Percentiles rank a stretch among this genome's conserved stretches.
Conservation (phyloP, 1,139 yeast species). For the Debaryomyces psychrophilus region DNA sequence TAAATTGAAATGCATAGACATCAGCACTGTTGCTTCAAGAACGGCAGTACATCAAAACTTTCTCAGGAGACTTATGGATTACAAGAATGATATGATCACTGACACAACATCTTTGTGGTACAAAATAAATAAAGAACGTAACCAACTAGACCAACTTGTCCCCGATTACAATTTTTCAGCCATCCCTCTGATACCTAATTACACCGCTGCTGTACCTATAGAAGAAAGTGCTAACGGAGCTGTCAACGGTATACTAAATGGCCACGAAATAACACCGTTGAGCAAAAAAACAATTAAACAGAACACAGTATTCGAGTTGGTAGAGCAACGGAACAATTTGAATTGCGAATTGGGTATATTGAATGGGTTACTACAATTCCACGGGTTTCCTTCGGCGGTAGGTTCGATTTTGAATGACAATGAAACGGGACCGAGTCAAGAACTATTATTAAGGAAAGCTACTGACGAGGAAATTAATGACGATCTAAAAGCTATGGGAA, state of each 20-base stretch:
- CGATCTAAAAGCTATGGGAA: constrained; percentile 59
- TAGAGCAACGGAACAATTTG: constrained; percentile 55
- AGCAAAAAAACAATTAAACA: constrained; percentile 43
- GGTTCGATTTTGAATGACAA: constrained; percentile 32
- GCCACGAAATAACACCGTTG: constrained; percentile 22
- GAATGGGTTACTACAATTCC: constrained; percentile 57
- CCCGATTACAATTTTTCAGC: constrained; percentile 46
- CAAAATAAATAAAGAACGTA: constrained; percentile 84
- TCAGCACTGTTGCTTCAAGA: constrained; percentile 78
- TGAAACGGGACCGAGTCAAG: constrained; percentile 26
- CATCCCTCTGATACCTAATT: constrained; percentile 33
- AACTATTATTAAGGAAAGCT: constrained; percentile 51
- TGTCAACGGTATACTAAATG: constrained; percentile 7
- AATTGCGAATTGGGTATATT: constrained; percentile 61
- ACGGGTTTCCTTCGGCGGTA: constrained; percentile 74
- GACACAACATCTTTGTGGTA: constrained; percentile 90
- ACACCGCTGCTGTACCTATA: constrained; percentile 22
- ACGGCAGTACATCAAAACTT: constrained; percentile 86
- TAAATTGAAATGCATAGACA: constrained; percentile 73
- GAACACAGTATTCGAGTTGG: constrained; percentile 46
- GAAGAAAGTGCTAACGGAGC: constrained; percentile 12
- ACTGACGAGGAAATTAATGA: constrained; percentile 63
- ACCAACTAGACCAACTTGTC: constrained; percentile 76
- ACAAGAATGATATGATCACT: constrained; percentile 65
- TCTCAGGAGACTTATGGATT: constrained; percentile 67